Evolutionary conservation across 2,329 filamentous ascomycete species (phyloP), one percentile per base, ranked within the genome.

Genomic region (Remersonia thermophila): DNA sequence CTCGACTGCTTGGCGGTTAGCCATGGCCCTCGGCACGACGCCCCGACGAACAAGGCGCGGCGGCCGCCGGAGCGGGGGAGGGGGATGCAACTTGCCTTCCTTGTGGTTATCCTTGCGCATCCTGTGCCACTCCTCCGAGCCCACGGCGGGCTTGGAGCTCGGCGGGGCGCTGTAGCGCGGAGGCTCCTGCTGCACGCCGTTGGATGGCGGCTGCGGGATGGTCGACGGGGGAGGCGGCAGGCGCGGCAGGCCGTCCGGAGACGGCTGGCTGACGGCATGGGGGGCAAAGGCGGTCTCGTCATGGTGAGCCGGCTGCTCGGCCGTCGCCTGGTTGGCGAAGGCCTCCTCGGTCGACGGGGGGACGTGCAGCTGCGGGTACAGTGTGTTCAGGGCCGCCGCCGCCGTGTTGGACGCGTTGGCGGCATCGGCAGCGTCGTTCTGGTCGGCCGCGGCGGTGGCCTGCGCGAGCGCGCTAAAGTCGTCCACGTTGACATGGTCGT

Each of bases 81-180:
- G 9, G 20, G 20, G 20, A 23, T 6, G 20, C 3, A n/a, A 35
- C 72, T 53, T 62, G 91, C 89, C 91, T 70, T 96, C 89, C 73
- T 98, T 98, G 64, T 98, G 91, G 47, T 96, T 98, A 53, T 96
- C 89, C 56, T 93, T 91, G 43, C 91, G 77, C 51, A 93, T 79
- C 58, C 93, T 93, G 58, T 98, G 91, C 91, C 91, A 98, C 59
- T 96, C 89, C 36, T 93, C 85, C 2, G 86, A 91, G 2, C 91
- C 91, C n/a, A 96, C 91, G 6, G 80, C 75, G 7, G 87, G 87
- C 59, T 95, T 96, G 4, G 44, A 36, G 20, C 40, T 46, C 45
- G 56, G 59, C 37, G 65, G 57, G 52, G 69, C 58, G 54, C 51
- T 25, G 58, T 53, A 47, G 60, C 66, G 42, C 55, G 27, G 33